phyloP scores from a whole-genome alignment of 106 monocot genomes.

The Phalaenopsis aphrodite region DNA sequence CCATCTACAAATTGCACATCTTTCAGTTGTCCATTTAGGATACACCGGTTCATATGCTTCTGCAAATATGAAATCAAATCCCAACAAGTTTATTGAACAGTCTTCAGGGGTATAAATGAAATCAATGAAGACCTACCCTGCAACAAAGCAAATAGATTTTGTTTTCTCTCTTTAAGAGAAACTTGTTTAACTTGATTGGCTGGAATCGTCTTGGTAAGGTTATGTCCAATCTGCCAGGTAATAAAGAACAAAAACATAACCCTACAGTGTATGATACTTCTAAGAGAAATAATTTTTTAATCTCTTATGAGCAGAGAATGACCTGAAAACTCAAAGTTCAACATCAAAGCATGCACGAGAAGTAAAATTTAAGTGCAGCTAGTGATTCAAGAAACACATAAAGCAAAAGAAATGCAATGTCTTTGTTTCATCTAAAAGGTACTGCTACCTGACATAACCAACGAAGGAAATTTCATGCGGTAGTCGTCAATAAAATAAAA shows the following conservation, averaged over 20 bases:
- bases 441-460: background rate
- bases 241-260: background rate
- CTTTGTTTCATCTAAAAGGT: too few species aligned
- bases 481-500: background rate
- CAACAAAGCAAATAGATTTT: slow-evolving; percentile 52
- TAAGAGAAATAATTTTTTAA: too few species aligned
- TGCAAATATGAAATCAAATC: slow-evolving; percentile 15
- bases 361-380: too few species aligned
- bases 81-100: background rate
- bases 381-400: too few species aligned
- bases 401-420: too few species aligned
- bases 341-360: too few species aligned
- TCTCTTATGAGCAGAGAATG: too few species aligned
- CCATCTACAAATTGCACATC: slow-evolving; percentile 99
- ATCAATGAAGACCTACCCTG: slow-evolving; percentile 30
- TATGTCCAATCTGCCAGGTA: slow-evolving; percentile 47
- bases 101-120: background rate
- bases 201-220: slow-evolving; percentile 18
- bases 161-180: slow-evolving; percentile 55
- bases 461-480: background rate
- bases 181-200: slow-evolving; percentile 38
- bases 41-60: slow-evolving; percentile 76
- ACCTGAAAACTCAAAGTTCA: too few species aligned
- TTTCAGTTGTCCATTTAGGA: slow-evolving; percentile 93
- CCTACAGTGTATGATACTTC: too few species aligned